Evolutionary conservation across 2,329 filamentous ascomycete genomes (phyloP), one percentile per base, ranked within the genome.

Genomic region (Botrytis pseudocinerea): DNA sequence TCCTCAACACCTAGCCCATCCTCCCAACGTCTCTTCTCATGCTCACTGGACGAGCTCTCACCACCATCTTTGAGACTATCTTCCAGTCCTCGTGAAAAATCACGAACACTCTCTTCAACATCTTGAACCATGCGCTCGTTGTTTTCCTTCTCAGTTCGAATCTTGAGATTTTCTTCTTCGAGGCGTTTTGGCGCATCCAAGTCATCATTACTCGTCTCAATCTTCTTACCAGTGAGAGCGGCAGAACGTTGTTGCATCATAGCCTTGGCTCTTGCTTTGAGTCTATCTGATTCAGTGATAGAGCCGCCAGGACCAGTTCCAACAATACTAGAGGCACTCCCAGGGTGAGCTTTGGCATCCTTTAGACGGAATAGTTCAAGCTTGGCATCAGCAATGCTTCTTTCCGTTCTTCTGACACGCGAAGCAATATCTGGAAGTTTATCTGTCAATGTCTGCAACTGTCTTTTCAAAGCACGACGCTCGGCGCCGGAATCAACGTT

Each of bases 221-320:
- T 86, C 80, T 95, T 94, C 82, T 92, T 94, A 73, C 96, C 96
- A 35, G 94, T 94, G 76, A 99, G 85, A 28, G 96, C 95, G 72
- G 96, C 96, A 77, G 96, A 95, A 74, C 96, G 92, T 80, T 97
- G 95, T 84, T 98, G 95, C 96, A 99, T 99, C 90, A 98, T 97
- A 57, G 95, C 95, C 84, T 95, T 97, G 46, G 96, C 95, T 77
- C 95, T 90, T 51, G 96, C 96, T 85, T 98, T 98, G 77, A 98
- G 89, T 71, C 95, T 90, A 83, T 99, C 96, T 5, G 94, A 92
- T 83, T 99, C 96, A 0, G 96, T 99, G 60, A 99, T 90, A 62
- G 90, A 84, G 70, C 96, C 96, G 61, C 95, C 95, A 73, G 95
- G 95, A 16, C 96, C 96, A 75, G 95, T 98, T 63, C 96, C 96